Evolutionary conservation across 768 basidiomycete genomes (phyloP).

Genomic region (Gloeopeniophorella convolvens): DNA sequence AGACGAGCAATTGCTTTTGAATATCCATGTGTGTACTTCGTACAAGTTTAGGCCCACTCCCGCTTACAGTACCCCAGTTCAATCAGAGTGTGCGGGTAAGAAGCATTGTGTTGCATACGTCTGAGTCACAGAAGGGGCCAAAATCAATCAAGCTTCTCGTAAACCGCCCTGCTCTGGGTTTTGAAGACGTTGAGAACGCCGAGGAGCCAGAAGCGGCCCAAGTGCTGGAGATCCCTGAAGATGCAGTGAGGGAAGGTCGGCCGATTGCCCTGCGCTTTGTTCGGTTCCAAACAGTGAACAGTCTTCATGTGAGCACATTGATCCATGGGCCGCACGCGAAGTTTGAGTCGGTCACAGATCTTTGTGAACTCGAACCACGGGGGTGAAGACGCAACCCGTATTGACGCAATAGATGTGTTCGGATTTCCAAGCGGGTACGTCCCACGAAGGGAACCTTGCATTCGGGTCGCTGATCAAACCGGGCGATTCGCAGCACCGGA

Average conservation of each 20-base stretch:
- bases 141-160: slow-evolving; percentile 54
- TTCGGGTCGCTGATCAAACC: background rate
- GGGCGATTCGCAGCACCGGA: slow-evolving; percentile 26
- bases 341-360: slow-evolving; percentile 35
- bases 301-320: slow-evolving; percentile 47
- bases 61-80: too few species aligned
- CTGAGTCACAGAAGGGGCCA: slow-evolving; percentile 41
- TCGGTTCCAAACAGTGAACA: slow-evolving; percentile 62
- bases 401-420: slow-evolving; percentile 60
- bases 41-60: background rate
- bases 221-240: slow-evolving; percentile 44
- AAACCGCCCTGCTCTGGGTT: slow-evolving; percentile 55
- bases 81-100: slow-evolving; percentile 62
- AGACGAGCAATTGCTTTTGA: slow-evolving; percentile 67
- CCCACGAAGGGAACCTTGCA: background rate
- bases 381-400: slow-evolving; percentile 54
- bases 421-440: slow-evolving; percentile 55
- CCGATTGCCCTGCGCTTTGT: slow-evolving; percentile 54
- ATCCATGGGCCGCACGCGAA: background rate
- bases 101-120: slow-evolving; percentile 46
- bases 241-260: slow-evolving; percentile 43
- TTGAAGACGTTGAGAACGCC: slow-evolving; percentile 56
- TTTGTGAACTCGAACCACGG: slow-evolving; percentile 67
- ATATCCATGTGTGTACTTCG: slow-evolving; percentile 46
- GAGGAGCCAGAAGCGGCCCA: slow-evolving; percentile 48